A percentile compares a stretch with the other conserved stretches of the same genome.
These are phyloP conservation scores for Globisporangium cylindrosporum DNA, from an alignment of 352 stramenopile species.

Conservation along the genomic window DNA sequence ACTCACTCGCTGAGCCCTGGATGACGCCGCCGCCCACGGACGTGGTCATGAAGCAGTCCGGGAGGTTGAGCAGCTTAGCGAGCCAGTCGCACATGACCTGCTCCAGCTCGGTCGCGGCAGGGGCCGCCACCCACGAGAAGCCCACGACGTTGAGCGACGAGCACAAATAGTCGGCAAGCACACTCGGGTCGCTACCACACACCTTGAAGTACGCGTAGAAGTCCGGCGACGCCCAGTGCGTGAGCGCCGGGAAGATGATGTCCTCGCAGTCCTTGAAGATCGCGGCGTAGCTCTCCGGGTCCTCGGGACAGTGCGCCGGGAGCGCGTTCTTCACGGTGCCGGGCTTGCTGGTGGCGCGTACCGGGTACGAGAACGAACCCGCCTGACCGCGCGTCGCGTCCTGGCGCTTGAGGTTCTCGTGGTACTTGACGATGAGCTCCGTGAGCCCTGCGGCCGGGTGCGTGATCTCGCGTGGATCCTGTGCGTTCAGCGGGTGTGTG, in stretches of 20 bases:
- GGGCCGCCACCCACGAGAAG: constrained; percentile 62
- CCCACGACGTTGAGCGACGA: constrained; percentile 55
- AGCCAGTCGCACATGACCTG: constrained; percentile 66
- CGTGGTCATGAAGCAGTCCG: constrained; percentile 50
- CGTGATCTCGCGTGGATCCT: constrained; percentile 40
- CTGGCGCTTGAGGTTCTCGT: constrained; percentile 42
- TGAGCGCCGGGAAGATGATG: constrained; percentile 63
- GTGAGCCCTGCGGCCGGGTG: constrained; percentile 41
- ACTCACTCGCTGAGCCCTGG: constrained; percentile 23
- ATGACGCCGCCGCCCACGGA: constrained; percentile 63
- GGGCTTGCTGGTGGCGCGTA: constrained; percentile 21
- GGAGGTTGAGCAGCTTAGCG: constrained; percentile 48
- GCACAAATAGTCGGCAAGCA: constrained; percentile 53
- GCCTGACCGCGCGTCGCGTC: constrained; percentile 30
- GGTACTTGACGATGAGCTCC: constrained; percentile 63
- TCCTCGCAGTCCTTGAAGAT: constrained; percentile 61
- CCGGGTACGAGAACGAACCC: constrained; percentile 31
- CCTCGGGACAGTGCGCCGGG: constrained; percentile 40
- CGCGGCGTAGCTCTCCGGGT: constrained; percentile 48
- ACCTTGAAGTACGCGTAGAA: constrained; percentile 57
- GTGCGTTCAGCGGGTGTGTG: constrained; percentile 34
- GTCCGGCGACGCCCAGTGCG: constrained; percentile 63
- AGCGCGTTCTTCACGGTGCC: constrained; percentile 41
- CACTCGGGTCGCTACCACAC: constrained; percentile 35
- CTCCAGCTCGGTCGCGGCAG: constrained; percentile 31